phyloP scores from a whole-genome alignment of 768 basidiomycete species.

The Suillus sp. region DNA sequence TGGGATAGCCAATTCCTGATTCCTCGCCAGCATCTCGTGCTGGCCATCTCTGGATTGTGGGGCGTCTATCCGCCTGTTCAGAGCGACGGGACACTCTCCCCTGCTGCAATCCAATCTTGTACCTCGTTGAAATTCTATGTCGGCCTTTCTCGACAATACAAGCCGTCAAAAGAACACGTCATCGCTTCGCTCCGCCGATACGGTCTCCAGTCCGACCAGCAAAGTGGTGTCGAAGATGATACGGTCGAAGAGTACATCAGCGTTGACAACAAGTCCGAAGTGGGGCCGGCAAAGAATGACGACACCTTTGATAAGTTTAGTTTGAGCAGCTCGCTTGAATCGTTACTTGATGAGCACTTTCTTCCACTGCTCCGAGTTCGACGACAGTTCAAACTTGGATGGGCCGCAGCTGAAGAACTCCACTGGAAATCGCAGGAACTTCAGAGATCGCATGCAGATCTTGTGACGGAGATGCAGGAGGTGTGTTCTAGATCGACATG shows the following conservation, averaged over 20 bases:
- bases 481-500: constrained; percentile 25
- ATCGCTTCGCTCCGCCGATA: constrained; percentile 51
- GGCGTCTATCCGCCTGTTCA: constrained; percentile 56
- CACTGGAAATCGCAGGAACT: constrained; percentile 45
- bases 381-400: constrained; percentile 55
- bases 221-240: constrained; percentile 31
- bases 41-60: constrained; percentile 62
- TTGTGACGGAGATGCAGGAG: constrained; percentile 36
- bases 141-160: constrained; percentile 61
- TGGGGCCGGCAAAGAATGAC: constrained; percentile 36
- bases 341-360: constrained; percentile 58
- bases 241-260: constrained; percentile 1
- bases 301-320: constrained; percentile 61
- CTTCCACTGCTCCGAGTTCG: constrained; percentile 55
- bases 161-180: constrained; percentile 55
- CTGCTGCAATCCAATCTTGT: constrained; percentile 37
- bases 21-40: constrained; percentile 56
- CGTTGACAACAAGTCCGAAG: constrained; percentile 10
- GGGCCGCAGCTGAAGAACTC: constrained; percentile 69
- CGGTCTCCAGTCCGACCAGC: constrained; percentile 46
- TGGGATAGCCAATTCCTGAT: constrained; percentile 71
- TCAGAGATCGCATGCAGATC: constrained; percentile 43
- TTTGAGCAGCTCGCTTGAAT: constrained; percentile 63
- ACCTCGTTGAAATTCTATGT: constrained; percentile 55
- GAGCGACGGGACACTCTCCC: constrained; percentile 43